Evolutionary conservation across 2,329 filamentous ascomycete genomes (phyloP).

Genomic region (Fusarium sp.): DNA sequence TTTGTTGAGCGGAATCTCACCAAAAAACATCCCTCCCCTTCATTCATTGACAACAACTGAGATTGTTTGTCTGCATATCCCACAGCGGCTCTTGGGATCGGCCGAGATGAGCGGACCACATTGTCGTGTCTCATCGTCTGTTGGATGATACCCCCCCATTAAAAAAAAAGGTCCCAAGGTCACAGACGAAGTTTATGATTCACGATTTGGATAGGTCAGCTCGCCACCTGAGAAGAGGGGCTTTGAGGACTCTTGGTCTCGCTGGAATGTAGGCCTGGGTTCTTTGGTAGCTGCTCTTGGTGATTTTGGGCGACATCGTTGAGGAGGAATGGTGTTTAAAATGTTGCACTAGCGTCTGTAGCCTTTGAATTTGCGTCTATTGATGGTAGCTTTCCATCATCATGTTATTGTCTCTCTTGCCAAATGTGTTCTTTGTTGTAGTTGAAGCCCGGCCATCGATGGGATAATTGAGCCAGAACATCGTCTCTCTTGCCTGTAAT

Average conservation of each 20-base stretch:
- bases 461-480: no score
- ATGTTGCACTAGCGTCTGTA: background rate
- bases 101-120: background rate
- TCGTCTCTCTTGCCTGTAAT: background rate
- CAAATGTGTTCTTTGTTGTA: no score
- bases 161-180: background rate
- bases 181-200: background rate
- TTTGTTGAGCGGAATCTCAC: background rate
- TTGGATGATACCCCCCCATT: background rate
- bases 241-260: background rate
- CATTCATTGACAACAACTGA: background rate
- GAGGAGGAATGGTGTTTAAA: background rate
- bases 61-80: background rate
- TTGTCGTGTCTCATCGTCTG: background rate
- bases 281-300: background rate
- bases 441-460: no score
- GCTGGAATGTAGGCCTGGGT: background rate
- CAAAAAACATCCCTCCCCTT: background rate
- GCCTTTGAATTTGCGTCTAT: background rate
- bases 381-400: background rate
- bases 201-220: background rate
- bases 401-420: background rate
- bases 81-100: background rate
- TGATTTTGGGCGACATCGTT: background rate
- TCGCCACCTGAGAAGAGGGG: background rate